Base-by-base conservation (phyloP, 2,329 filamentous ascomycete species). In the Alternaria incomplexa region DNA sequence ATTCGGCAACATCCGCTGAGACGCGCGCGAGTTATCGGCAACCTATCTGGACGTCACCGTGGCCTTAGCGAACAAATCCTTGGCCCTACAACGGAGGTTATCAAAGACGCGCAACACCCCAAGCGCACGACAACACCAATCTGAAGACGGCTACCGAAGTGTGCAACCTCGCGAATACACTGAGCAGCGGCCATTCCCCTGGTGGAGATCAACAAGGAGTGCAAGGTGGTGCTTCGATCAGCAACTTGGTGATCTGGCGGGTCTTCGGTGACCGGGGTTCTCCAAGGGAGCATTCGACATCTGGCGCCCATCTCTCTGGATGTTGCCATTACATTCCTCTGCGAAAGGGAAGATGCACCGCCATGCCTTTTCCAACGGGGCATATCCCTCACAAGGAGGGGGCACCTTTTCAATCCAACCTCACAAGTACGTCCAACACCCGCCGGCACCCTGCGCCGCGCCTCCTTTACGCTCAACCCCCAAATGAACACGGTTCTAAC, bases 341-440 rank as follows among this genome's bases (percentile, higher is more conserved):
- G 81, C 82, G 78, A 76, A 78, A 75, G 78, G 89, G 84, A 91
- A 91, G 89, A 93, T 96, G 89, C 92, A 95, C 79, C 89, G 93
- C 84, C 93, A 97, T 86, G 90, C 90, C 80, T 95, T 91, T 81
- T 88, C 90, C 67, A 97, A 96, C 84, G 94, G 93, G 67, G 85
- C 85, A 77, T 94, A 94, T 80, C 91, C 91, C 54, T 78, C 77
- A 67, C 87, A 90, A 68, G 87, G 86, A 64, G 90, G 90, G 73
- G 84, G 83, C 76, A 92, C 91, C 48, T 95, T 97, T 79, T 93
- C 93, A 70, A 94, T 96, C 76, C 93, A 92, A 72, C 92, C 93
- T 71, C 93, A 97, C 81, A 92, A 93, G 91, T 97, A 88, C 76
- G 86, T 78, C 76, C 68, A 54, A 56, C 66, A 57, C 57, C 59